Evolutionary conservation across 129 eudicot species (phyloP), one percentile per base, ranked within the genome.

Genomic region (Gnaphalium uliginosum): DNA sequence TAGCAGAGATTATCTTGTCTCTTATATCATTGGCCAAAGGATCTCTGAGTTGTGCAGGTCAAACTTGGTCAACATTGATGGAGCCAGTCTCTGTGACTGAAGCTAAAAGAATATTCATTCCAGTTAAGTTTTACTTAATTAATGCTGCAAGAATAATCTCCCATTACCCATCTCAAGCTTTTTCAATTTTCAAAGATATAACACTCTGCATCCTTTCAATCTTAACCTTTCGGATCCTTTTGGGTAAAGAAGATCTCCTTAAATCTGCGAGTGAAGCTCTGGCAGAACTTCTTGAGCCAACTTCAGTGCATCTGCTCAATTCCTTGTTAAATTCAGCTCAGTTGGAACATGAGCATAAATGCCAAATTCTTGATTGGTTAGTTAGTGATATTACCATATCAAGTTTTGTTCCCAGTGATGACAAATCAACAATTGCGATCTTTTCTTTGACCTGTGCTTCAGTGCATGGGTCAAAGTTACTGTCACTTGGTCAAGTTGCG

Each of bases 121-220:
- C 97, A 10, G 89, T 86, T 66, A 94, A 90, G 30, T 94, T 94
- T 83, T 94, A 83, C 83, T 76, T 94, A 77, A 94, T 94, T 62
- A 90, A 94, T 80, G 99, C 99, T 37, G 96, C 90, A 46, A 87
- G 99, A 83, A 87, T 94, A 72, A 85, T 86, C 75, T 87, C 96
- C 24, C 97, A 88, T 62, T 94, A 90, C 78, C 90, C 96, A 79
- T 75, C 85, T 37, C 90, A 85, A 81, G 93, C 97, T 15, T 81
- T 86, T 78, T 76, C 71, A 8, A 84, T 84, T 26, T 91, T 76
- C 54, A 81, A 84, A 82, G 97, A 94, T 18, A 79, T 86, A 53
- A 77, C 85, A 60, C 81, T 77, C n/a, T 88, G 88, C 85, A 81
- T 87, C 61, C 66, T 94, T 68, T 68, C 76, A 76, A 86, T 94